Evolutionary conservation across 495 filamentous ascomycete genomes (phyloP), one percentile per base, ranked within the genome.

Genomic region (Talaromyces stipitatus): DNA sequence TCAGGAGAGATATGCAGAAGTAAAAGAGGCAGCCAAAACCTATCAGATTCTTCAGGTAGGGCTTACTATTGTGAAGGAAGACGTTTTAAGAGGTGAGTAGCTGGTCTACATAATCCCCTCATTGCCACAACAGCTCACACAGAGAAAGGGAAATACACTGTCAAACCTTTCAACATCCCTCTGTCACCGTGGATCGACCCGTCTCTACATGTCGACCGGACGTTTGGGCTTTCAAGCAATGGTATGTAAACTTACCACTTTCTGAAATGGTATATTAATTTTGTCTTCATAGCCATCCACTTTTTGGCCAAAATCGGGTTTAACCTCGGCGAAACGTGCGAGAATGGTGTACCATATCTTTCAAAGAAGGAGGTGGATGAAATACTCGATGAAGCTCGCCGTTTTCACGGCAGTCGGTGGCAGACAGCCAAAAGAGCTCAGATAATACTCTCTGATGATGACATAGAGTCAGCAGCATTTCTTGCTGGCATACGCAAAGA

Each of bases 31-130:
- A 2, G 89, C 89, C 2, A 81, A 88, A 47, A 78, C 76, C 12
- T 94, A 85, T 58, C 83, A 87, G 60, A 76, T 92, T 23, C 68
- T 94, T 1, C 90, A 95, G 64, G 63, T 95, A 45, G 90, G 90
- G 1, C 66, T 95, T 55, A 91, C 87, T 0, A 82, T 83, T 55
- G 79, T 82, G 32, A 67, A 75, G 45, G 82, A 85, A 57, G 78
- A 85, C 55, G 51, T 67, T 12, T 65, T 78, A 1, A 66, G 66
- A 48, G 76, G 79, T 75, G 48, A 64, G 62, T 56, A 29, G 27
- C 59, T 22, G 1, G 10, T 10, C 60, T 60, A 57, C 58, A 60
- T 55, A 48, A 20, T 26, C 6, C 54, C 8, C 56, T 12, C 18
- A 52, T 41, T 51, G 5, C 1, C 33, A 51, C 29, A 57, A 30